Evolutionary conservation across 108 stramenopile genomes (phyloP), one percentile per base, ranked within the genome.

Genomic region (Nitzschia sp.): DNA sequence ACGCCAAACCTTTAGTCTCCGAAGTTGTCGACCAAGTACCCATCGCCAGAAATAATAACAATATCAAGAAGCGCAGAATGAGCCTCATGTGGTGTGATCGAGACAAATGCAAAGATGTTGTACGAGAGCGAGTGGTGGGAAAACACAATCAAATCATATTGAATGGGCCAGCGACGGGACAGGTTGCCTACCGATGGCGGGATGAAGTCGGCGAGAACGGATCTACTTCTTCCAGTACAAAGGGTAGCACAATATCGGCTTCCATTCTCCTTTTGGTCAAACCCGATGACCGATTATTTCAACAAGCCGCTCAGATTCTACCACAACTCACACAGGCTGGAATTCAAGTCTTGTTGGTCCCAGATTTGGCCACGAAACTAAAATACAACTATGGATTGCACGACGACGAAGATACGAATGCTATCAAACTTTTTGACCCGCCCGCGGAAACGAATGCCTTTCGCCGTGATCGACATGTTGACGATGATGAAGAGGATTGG

Each of bases 81-180:
- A 79, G 82, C 45, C 64, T 93, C 19, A 71, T 84, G 72, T 94
- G 89, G 88, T 91, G 90, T 66, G 83, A 75, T 53, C 47, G 58
- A 0, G 79, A 86, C 34, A 30, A 58, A 5, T 87, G 81, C 38
- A 46, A 77, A 53, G 83, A 88, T 45, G 77, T 75, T 0, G 66
- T 91, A 41, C 80, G 89, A 57, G 86, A 90, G 74, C 73, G 83
- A 41, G 83, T 90, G n/a, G 78, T 86, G 8, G 88, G 88, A 2
- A 71, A 79, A 22, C 80, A 87, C 58, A 91, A 94, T 69, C 83
- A 91, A 48, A 80, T 94, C 44, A 69, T 82, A 2, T 66, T 94
- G 32, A 77, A 73, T 44, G 88, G 86, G 6, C 93, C 93, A 3
- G 90, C 93, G 1, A 91, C 93, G 9, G 90, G 90, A 27, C 93